A percentile compares a stretch with the other conserved stretches of the same genome.
Evolutionary conservation across 495 filamentous ascomycete genomes (phyloP).

Genomic region (Tuber microsphaerosporum): DNA sequence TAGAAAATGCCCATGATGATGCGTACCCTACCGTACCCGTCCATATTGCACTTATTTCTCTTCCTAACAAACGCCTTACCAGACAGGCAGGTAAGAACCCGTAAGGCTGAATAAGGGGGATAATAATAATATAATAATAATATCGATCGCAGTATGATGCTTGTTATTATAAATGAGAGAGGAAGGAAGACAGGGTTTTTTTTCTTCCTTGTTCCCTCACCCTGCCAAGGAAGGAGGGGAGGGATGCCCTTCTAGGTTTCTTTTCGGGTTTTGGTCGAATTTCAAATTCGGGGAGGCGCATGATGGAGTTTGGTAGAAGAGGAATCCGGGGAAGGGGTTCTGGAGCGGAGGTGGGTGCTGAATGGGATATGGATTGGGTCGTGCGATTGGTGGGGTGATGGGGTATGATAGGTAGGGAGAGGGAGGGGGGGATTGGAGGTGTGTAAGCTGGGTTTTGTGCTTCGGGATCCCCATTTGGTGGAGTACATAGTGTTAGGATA

Average conservation of each 20-base stretch:
- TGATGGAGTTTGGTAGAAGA: background rate
- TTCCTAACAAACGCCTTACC: too few relatives aligned
- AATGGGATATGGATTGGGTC: background rate
- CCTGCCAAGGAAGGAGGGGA: background rate
- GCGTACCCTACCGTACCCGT: too few relatives aligned
- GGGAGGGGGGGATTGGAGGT: background rate
- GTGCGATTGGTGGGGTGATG: background rate
- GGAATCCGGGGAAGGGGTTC: background rate
- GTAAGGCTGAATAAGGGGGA: too few relatives aligned
- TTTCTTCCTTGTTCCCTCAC: too few relatives aligned
- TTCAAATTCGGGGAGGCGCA: background rate
- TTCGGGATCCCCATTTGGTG: background rate
- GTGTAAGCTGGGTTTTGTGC: background rate
- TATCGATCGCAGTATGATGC: too few relatives aligned
- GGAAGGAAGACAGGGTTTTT: too few relatives aligned
- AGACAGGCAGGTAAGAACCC: too few relatives aligned
- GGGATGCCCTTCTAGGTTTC: background rate
- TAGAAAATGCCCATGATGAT: too few relatives aligned
- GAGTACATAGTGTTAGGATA: background rate
- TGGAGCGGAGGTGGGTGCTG: background rate
- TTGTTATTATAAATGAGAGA: too few relatives aligned
- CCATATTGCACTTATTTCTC: too few relatives aligned
- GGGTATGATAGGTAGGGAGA: background rate
- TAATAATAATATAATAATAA: too few relatives aligned
- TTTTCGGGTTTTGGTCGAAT: background rate